Evolutionary conservation across 2,329 filamentous ascomycete genomes (phyloP).

Genomic region (Paracoccidioides lutzii): DNA sequence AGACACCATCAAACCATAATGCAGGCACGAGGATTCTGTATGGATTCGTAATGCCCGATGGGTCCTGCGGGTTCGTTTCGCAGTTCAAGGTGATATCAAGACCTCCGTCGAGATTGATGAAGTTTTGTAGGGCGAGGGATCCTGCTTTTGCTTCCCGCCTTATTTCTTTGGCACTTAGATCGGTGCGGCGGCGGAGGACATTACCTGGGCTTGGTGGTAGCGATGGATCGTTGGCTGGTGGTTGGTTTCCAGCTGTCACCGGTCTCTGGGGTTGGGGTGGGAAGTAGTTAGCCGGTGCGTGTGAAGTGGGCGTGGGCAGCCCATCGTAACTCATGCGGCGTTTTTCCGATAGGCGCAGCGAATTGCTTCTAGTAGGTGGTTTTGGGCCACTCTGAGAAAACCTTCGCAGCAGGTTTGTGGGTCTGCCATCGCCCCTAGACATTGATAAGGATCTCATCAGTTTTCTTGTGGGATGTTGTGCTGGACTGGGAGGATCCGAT

Average conservation of each 20-base stretch:
- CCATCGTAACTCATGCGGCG: constrained; percentile 27
- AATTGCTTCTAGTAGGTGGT: constrained; percentile 28
- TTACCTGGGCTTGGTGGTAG: constrained; percentile 22
- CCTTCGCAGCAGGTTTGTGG: constrained; percentile 30
- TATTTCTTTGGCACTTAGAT: constrained; percentile 49
- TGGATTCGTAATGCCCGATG: constrained; percentile 72
- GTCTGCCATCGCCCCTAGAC: constrained; percentile 41
- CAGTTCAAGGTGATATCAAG: constrained; percentile 81
- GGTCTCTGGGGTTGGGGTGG: constrained; percentile 10
- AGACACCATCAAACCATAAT: constrained; percentile 42
- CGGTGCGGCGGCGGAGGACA: constrained; percentile 60
- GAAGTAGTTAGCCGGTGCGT: constrained; percentile 24
- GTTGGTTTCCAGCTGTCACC: constrained; percentile 2
- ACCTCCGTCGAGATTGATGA: constrained; percentile 66
- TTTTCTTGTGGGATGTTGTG: constrained; percentile 21
- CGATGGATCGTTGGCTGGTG: constrained; percentile 4
- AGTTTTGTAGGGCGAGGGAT: constrained; percentile 37
- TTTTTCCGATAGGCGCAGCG: constrained; percentile 9
- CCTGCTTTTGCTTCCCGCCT: constrained; percentile 43
- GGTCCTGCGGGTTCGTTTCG: constrained; percentile 75
- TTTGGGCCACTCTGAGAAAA: constrained; percentile 32
- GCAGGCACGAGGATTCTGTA: constrained; percentile 79
- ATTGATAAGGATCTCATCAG: constrained; percentile 50
- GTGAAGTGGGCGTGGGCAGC: constrained; percentile 14
- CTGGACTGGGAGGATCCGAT: constrained; percentile 34